Percentiles rank a stretch among this genome's conserved stretches.
Conservation (phyloP, 2,329 filamentous ascomycete genomes). For the Nothophaeocryptopus gaeumannii region DNA sequence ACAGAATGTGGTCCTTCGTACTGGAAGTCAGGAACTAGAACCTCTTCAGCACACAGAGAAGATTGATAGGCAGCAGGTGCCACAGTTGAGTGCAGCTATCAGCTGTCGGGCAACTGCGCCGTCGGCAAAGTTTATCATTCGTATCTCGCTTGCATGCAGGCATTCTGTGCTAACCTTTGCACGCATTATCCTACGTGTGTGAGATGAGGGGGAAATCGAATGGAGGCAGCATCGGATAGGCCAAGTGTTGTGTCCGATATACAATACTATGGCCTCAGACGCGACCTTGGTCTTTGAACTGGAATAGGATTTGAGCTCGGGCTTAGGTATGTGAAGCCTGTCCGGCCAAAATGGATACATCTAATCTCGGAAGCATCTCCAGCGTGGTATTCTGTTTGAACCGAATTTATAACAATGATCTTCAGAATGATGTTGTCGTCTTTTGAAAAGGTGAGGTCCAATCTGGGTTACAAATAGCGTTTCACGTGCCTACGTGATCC, state of each 20-base stretch:
- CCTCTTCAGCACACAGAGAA: too few species aligned
- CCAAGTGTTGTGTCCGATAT: background rate
- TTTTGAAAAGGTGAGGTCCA: too few species aligned
- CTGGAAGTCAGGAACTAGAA: background rate
- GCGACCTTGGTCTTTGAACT: background rate
- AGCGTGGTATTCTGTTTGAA: too few species aligned
- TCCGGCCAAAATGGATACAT: too few species aligned
- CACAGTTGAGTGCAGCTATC: background rate
- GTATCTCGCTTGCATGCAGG: background rate
- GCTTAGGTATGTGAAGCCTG: too few species aligned
- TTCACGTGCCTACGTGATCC: too few species aligned
- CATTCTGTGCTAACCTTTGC: background rate
- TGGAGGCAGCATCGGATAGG: constrained; percentile 6
- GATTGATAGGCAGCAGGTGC: too few species aligned
- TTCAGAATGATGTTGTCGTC: too few species aligned
- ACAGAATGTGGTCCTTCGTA: background rate
- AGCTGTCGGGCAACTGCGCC: constrained; percentile 6
- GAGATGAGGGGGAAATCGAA: background rate
- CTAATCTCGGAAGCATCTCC: too few species aligned
- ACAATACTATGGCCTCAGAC: constrained; percentile 2
- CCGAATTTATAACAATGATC: too few species aligned
- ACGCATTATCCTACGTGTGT: too few species aligned
- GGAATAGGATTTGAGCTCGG: background rate
- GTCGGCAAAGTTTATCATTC: background rate
- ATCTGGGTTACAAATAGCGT: too few species aligned